A percentile compares a stretch with the other conserved stretches of the same genome.
phyloP scores from a whole-genome alignment of 768 basidiomycete genomes.

The Termitomyces sp. region DNA sequence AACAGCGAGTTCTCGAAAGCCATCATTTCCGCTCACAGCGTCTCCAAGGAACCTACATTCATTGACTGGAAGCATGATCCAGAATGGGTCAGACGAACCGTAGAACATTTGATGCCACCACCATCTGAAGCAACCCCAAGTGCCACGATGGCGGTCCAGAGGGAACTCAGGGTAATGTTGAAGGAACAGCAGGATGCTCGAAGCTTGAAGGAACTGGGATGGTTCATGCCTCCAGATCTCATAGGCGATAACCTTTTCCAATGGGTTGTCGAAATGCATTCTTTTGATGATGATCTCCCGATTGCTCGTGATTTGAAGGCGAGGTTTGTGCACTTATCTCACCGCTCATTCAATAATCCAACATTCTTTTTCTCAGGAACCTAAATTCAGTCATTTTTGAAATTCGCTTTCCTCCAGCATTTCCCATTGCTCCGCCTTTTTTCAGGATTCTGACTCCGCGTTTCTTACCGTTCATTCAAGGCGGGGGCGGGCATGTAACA shows the following conservation, averaged over 20 bases:
- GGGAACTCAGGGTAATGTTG: constrained; percentile 60
- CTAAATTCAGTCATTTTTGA: constrained; percentile 71
- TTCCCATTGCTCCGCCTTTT: constrained; percentile 70
- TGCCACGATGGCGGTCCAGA: constrained; percentile 55
- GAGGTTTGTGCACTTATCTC: constrained; percentile 28
- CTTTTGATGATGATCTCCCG: constrained; percentile 58
- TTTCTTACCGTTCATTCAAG: constrained; percentile 66
- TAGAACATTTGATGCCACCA: constrained; percentile 54
- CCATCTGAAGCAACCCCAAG: constrained; percentile 52
- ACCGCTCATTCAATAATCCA: neutral
- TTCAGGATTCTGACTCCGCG: constrained; percentile 74
- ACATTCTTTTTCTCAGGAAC: constrained; percentile 29
- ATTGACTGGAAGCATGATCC: constrained; percentile 56
- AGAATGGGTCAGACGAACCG: constrained; percentile 40
- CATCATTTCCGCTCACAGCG: constrained; percentile 17
- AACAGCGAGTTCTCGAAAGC: constrained; percentile 24
- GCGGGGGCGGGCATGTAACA: constrained; percentile 70
- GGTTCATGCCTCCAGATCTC: constrained; percentile 67
- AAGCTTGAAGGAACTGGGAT: constrained; percentile 56
- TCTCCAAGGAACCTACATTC: constrained; percentile 1
- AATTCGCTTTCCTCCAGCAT: constrained; percentile 63
- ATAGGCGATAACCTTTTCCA: constrained; percentile 68
- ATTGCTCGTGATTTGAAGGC: constrained; percentile 57
- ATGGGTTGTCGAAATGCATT: constrained; percentile 74
- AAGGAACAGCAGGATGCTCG: constrained; percentile 49